phyloP scores from a whole-genome alignment of 768 basidiomycete species.

The Serendipita sp. region DNA sequence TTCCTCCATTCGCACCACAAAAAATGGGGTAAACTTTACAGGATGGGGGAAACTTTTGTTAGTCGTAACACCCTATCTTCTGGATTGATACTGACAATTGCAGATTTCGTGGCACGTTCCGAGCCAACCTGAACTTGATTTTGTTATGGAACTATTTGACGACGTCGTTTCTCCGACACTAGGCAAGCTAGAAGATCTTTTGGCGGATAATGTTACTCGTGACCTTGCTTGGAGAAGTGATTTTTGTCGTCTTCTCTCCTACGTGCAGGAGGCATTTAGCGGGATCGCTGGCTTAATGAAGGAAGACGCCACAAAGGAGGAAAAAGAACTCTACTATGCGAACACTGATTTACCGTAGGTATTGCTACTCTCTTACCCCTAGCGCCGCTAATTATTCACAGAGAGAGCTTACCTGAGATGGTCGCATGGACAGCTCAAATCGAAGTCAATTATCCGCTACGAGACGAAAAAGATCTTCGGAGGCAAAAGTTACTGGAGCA shows the following conservation, averaged over 20 bases:
- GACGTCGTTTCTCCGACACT: constrained; percentile 52
- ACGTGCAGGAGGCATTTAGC: constrained; percentile 58
- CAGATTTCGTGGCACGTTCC: constrained; percentile 73
- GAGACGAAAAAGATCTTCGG: constrained; percentile 45
- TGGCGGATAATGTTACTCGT: constrained; percentile 31
- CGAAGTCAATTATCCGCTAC: constrained; percentile 40
- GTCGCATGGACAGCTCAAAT: neutral
- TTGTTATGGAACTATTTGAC: constrained; percentile 51
- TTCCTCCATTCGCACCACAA: constrained; percentile 53
- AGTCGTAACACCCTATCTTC: constrained; percentile 10
- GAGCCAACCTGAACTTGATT: constrained; percentile 48
- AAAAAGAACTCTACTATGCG: constrained; percentile 24
- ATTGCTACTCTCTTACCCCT: neutral
- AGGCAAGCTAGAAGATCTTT: constrained; percentile 34
- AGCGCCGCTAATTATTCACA: neutral
- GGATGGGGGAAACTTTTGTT: constrained; percentile 52
- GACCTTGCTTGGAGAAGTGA: constrained; percentile 67
- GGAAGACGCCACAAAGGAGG: constrained; percentile 35
- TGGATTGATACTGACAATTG: neutral
- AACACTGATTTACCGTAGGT: constrained; percentile 58
- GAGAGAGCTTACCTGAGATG: constrained; percentile 1
- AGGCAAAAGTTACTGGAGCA: constrained; percentile 43
- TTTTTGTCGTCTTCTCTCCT: constrained; percentile 65
- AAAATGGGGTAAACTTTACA: constrained; percentile 69
- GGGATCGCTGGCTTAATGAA: constrained; percentile 54